Conservation (phyloP, 192 early-diverging fungal species). For the Phlyctochytrium bullatum region DNA sequence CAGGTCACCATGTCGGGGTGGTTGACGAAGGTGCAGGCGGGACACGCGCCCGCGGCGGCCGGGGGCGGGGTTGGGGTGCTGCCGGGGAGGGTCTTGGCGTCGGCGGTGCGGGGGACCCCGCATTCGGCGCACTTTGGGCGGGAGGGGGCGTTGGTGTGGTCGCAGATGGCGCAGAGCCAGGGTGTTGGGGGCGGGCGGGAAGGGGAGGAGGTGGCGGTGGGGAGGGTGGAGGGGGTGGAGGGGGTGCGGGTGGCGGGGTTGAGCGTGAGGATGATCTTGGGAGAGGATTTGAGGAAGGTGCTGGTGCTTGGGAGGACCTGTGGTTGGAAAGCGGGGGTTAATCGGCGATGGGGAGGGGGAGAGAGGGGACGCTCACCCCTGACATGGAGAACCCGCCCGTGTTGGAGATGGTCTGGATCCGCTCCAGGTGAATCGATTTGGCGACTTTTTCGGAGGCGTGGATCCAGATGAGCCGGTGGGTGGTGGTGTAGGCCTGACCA, state of each 20-base stretch:
- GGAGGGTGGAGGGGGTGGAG: neutral
- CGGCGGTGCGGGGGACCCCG: slow-evolving; percentile 23
- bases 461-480: slow-evolving; percentile 77
- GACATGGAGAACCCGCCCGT: slow-evolving; percentile 16
- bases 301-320: slow-evolving; percentile 2
- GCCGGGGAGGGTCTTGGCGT: neutral
- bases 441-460: slow-evolving; percentile 36
- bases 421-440: slow-evolving; percentile 15
- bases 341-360: too few species aligned
- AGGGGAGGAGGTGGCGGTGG: slow-evolving; percentile 1
- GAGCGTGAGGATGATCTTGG: slow-evolving; percentile 61
- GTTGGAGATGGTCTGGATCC: slow-evolving; percentile 11
- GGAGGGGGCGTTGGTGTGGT: slow-evolving; percentile 6
- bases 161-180: slow-evolving; percentile 40
- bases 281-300: slow-evolving; percentile 40
- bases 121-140: slow-evolving; percentile 19
- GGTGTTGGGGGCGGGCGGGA: slow-evolving; percentile 8
- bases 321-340: too few species aligned
- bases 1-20: slow-evolving; percentile 74
- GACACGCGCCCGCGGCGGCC: slow-evolving; percentile 49
- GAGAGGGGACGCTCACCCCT: too few species aligned
- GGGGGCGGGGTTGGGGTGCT: neutral
- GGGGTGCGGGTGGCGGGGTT: slow-evolving; percentile 13
- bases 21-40: slow-evolving; percentile 86
- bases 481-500: slow-evolving; percentile 74